Conservation (phyloP, 1,139 yeast species). For the Yamadazyma sp. region DNA sequence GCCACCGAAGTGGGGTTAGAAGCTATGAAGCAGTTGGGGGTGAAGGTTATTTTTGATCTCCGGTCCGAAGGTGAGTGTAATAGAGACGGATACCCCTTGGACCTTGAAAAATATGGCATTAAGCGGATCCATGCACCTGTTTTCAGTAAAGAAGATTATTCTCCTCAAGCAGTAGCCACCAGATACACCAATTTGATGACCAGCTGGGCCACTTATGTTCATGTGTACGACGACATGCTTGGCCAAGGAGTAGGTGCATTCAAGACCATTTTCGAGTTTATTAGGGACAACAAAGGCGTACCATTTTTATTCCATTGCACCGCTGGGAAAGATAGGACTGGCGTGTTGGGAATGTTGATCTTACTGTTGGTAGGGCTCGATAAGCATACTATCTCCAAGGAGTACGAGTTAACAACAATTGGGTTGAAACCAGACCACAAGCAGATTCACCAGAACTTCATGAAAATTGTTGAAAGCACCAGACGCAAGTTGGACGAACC, state of each 20-base stretch:
- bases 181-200: slow-evolving; percentile 58
- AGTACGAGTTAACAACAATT: slow-evolving; percentile 69
- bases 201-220: slow-evolving; percentile 63
- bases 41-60: slow-evolving; percentile 65
- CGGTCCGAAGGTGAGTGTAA: slow-evolving; percentile 62
- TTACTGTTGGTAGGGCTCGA: slow-evolving; percentile 66
- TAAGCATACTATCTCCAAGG: slow-evolving; percentile 62
- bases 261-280: slow-evolving; percentile 47
- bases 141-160: slow-evolving; percentile 53
- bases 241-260: slow-evolving; percentile 47
- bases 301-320: slow-evolving; percentile 74
- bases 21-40: slow-evolving; percentile 43
- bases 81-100: slow-evolving; percentile 46
- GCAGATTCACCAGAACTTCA: slow-evolving; percentile 34
- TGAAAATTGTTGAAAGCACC: slow-evolving; percentile 29
- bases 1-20: slow-evolving; percentile 49
- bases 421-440: slow-evolving; percentile 59
- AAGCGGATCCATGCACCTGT: slow-evolving; percentile 61
- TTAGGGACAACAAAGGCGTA: slow-evolving; percentile 45
- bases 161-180: slow-evolving; percentile 64
- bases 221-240: slow-evolving; percentile 63
- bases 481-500: slow-evolving; percentile 24
- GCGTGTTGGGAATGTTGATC: slow-evolving; percentile 67
- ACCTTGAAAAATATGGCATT: slow-evolving; percentile 42
- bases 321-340: slow-evolving; percentile 89